phyloP scores from a whole-genome alignment of 805 yeast species.

The Yamadazyma olivae region DNA sequence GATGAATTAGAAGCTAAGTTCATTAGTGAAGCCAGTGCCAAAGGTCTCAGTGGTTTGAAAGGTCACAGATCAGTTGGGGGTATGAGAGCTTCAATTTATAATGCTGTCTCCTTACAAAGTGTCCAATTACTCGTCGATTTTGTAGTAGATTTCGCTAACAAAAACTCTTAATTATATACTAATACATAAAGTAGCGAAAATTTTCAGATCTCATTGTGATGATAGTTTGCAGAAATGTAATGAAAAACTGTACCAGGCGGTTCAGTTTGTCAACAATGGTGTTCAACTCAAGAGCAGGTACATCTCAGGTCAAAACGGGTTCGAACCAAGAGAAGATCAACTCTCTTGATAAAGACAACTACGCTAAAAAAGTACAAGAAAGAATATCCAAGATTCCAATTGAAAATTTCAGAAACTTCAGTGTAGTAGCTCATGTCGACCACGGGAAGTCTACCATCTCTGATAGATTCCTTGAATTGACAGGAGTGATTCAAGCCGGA shows the following conservation, averaged over 20 bases:
- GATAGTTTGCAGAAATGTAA: background rate
- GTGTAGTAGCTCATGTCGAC: constrained; percentile 95
- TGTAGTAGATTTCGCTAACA: constrained; percentile 34
- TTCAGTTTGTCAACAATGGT: too few species aligned
- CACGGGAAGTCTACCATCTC: constrained; percentile 87
- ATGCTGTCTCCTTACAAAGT: constrained; percentile 71
- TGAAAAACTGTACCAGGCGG: too few species aligned
- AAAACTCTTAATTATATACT: background rate
- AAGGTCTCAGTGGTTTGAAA: constrained; percentile 71
- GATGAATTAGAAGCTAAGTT: constrained; percentile 68
- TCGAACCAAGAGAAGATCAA: constrained; percentile 1
- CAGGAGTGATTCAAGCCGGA: constrained; percentile 83
- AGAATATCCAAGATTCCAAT: constrained; percentile 79
- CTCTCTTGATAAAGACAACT: constrained; percentile 27
- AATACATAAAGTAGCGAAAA: too few species aligned
- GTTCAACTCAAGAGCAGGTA: too few species aligned
- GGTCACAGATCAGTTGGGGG: constrained; percentile 99
- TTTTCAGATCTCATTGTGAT: background rate
- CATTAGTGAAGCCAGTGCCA: constrained; percentile 59
- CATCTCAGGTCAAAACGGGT: background rate
- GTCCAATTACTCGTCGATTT: constrained; percentile 56
- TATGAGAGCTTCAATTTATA: constrained; percentile 88
- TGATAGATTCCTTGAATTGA: constrained; percentile 81
- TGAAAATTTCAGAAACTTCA: constrained; percentile 81
- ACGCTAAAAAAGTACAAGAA: constrained; percentile 38